These are phyloP conservation scores for Dendrostoma leiphaemia DNA, from an alignment of 2,329 filamentous ascomycete species.

Conservation along the genomic window DNA sequence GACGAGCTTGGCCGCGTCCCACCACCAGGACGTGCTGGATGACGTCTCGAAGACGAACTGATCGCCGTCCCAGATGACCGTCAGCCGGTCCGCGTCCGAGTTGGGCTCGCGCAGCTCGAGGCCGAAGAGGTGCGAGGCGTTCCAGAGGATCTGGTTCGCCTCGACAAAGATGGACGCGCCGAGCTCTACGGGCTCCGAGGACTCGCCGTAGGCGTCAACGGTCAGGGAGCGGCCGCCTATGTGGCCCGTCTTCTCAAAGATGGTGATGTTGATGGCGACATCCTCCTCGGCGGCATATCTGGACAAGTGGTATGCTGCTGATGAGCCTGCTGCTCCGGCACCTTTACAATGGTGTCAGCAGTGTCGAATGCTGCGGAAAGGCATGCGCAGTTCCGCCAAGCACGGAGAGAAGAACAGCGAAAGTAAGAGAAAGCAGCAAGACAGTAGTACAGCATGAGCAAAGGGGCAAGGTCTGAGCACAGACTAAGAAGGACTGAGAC, in stretches of 20 bases:
- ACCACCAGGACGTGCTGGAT: constrained; percentile 65
- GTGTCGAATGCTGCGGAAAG: neutral
- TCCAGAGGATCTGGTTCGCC: constrained; percentile 77
- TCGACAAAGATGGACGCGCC: constrained; percentile 91
- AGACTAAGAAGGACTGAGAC: neutral
- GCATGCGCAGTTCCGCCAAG: neutral
- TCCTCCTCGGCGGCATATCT: constrained; percentile 64
- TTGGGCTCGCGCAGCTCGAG: constrained; percentile 53
- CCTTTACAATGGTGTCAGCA: constrained; percentile 48
- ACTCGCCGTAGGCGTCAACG: constrained; percentile 70
- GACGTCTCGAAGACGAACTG: constrained; percentile 68
- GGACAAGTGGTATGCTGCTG: constrained; percentile 78
- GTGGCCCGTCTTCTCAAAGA: constrained; percentile 77
- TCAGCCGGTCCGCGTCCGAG: constrained; percentile 48
- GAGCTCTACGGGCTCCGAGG: constrained; percentile 71
- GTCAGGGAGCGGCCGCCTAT: constrained; percentile 88
- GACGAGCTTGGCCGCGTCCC: constrained; percentile 74
- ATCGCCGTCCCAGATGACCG: constrained; percentile 84
- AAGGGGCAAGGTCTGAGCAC: too few species aligned
- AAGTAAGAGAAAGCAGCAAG: neutral
- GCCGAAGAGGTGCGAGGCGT: constrained; percentile 69
- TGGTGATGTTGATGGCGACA: constrained; percentile 71
- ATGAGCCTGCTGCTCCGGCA: constrained; percentile 84
- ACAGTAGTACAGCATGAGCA: too few species aligned
- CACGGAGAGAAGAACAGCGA: neutral